Evolutionary conservation across 805 yeast genomes (phyloP).

Genomic region (Blastobotrys peoriensis): DNA sequence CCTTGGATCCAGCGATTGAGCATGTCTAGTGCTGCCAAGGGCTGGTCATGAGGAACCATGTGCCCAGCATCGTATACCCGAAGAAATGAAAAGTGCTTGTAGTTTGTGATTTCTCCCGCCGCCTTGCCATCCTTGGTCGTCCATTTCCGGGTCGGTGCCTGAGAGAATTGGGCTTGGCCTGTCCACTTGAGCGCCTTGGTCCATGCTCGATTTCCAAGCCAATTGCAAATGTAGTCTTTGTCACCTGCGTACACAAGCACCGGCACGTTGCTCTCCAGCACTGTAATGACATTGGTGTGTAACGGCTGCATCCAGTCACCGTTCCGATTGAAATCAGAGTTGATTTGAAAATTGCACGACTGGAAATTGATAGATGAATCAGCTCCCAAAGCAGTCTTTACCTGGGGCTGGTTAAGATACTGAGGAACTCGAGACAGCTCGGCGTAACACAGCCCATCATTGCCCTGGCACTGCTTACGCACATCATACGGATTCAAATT

Average conservation of each 20-base stretch:
- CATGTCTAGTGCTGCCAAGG: constrained; percentile 72
- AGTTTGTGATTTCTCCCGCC: constrained; percentile 52
- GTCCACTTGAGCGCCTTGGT: constrained; percentile 63
- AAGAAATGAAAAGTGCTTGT: constrained; percentile 65
- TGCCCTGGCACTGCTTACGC: constrained; percentile 51
- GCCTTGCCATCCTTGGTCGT: constrained; percentile 14
- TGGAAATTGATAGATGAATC: constrained; percentile 46
- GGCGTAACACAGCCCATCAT: constrained; percentile 46
- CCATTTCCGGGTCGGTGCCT: constrained; percentile 38
- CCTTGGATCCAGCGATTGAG: constrained; percentile 80
- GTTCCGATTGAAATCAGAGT: constrained; percentile 52
- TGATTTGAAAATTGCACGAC: constrained; percentile 69
- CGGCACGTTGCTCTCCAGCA: constrained; percentile 64
- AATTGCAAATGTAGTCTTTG: constrained; percentile 86
- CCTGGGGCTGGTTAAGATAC: constrained; percentile 48
- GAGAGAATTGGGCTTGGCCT: constrained; percentile 43
- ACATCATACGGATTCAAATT: constrained; percentile 63
- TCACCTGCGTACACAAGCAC: constrained; percentile 92
- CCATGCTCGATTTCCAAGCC: constrained; percentile 90
- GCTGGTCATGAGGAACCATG: constrained; percentile 89
- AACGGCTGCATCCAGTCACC: constrained; percentile 69
- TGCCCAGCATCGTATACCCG: constrained; percentile 80
- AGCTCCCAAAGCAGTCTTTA: constrained; percentile 54
- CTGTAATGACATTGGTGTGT: constrained; percentile 49
- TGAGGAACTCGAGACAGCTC: constrained; percentile 47